Evolutionary conservation across 805 yeast genomes (phyloP).

Genomic region (Brettanomyces naardenensis): DNA sequence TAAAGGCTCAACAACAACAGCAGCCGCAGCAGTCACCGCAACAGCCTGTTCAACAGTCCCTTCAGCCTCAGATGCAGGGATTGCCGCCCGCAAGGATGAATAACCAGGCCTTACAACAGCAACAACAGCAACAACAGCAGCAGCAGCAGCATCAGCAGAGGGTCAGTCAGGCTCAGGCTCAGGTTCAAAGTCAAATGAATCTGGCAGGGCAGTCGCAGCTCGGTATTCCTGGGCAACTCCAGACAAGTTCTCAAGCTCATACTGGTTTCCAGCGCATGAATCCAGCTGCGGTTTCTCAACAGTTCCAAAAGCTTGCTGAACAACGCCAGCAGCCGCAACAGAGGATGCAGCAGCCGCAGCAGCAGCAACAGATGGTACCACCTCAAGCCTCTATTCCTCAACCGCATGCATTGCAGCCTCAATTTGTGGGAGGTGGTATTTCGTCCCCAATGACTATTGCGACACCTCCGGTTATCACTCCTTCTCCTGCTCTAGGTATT

Average conservation of each 20-base stretch:
- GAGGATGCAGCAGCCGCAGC: slow-evolving; percentile 10
- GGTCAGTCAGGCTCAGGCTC: background rate
- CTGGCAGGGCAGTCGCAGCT: slow-evolving; percentile 1
- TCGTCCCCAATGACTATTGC: background rate
- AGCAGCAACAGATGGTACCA: slow-evolving; percentile 5
- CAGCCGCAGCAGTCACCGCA: slow-evolving; percentile 11
- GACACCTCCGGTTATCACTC: background rate
- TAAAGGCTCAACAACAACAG: slow-evolving; percentile 22
- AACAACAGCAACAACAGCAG: slow-evolving; percentile 9
- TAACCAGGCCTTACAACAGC: slow-evolving; percentile 5
- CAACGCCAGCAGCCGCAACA: slow-evolving; percentile 12
- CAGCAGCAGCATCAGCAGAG: background rate
- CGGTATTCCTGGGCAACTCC: no score
- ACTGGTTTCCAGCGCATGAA: slow-evolving; percentile 5
- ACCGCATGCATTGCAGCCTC: background rate
- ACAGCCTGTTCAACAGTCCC: slow-evolving; percentile 13
- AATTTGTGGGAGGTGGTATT: background rate
- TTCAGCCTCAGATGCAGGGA: slow-evolving; percentile 4
- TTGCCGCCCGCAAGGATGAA: background rate
- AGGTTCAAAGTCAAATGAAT: background rate
- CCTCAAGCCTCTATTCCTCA: background rate
- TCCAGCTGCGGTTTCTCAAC: slow-evolving; percentile 17
- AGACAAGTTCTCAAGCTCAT: no score
- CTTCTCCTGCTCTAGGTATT: background rate
- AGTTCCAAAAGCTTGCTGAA: slow-evolving; percentile 18